These are phyloP conservation scores for Entomophthora muscae DNA, from an alignment of 371 early-diverging fungal species.

Conservation along the genomic window DNA sequence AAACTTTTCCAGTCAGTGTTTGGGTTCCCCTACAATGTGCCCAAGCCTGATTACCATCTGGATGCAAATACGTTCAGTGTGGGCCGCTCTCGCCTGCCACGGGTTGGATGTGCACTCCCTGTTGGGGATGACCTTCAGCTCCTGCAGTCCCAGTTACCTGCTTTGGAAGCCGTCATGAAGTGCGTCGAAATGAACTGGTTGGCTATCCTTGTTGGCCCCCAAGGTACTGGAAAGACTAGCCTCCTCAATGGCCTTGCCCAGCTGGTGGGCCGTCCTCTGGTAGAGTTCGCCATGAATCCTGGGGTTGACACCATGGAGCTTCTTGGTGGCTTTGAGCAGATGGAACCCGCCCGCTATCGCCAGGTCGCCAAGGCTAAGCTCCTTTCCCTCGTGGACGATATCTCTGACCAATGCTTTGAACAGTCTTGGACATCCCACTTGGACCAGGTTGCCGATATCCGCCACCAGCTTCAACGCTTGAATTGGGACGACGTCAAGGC, in stretches of 20 bases:
- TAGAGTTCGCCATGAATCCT: constrained; percentile 87
- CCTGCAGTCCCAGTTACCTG: constrained; percentile 41
- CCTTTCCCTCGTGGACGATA: not conserved
- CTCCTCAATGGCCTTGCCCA: constrained; percentile 66
- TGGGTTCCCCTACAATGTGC: constrained; percentile 21
- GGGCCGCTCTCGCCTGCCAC: constrained; percentile 45
- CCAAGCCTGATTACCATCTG: constrained; percentile 19
- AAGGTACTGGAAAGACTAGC: constrained; percentile 76
- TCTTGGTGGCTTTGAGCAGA: constrained; percentile 93
- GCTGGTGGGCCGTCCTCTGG: constrained; percentile 57
- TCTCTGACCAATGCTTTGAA: not conserved
- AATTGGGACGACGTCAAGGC: constrained; percentile 13
- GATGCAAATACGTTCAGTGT: constrained; percentile 18
- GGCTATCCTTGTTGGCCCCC: constrained; percentile 79
- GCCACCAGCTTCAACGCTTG: constrained; percentile 4
- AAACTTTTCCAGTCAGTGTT: constrained; percentile 47
- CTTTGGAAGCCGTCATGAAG: constrained; percentile 62
- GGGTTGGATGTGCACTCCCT: constrained; percentile 18
- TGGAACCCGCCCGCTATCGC: constrained; percentile 66
- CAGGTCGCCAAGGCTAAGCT: constrained; percentile 22
- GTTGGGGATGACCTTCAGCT: constrained; percentile 32
- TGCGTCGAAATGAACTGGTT: constrained; percentile 84
- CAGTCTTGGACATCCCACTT: not conserved
- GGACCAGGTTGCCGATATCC: constrained; percentile 14
- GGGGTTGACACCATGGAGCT: constrained; percentile 90